Base-by-base conservation (phyloP, 306 rosid species). In the Dryas octopetala region DNA sequence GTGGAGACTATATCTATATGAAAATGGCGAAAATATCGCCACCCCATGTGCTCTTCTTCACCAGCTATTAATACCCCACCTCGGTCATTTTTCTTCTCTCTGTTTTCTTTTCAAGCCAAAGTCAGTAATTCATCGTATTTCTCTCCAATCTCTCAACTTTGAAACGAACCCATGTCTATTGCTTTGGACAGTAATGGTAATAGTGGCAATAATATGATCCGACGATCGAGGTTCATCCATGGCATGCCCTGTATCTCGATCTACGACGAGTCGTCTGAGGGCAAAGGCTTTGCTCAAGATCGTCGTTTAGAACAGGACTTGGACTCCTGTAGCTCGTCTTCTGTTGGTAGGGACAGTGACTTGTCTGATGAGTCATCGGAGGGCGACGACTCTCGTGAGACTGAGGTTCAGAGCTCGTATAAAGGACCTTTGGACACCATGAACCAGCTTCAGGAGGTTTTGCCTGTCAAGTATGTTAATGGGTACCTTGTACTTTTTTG, bases 391-490 rank as follows among this genome's bases (percentile, higher is more conserved):
- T 86, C 90, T 32, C 89, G 81, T 32, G 87, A 84, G 26, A 66
- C 28, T 55, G 90, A 86, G 87, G 85, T 76, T 41, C 88, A 83
- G 84, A 89, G 87, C 87, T 82, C 85, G 8, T 78, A 68, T 66
- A 89, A 87, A 79, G 89, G 89, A 16, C 88, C 93, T 10, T 71
- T 91, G 78, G 97, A 88, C 68, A 82, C 88, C 73, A 78, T 91
- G 45, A 85, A 85, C 41, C 89, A 73, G 82, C 84, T 91, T 10
- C 90, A 86, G 76, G 80, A 86, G 15, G 96, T 77, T 77, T 88
- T 91, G n/a, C 97, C 96, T 0, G 67, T 83, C 79, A 91, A 89
- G 96, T 91, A 74, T 50, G 93, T 76, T 46, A 38, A 3, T 81
- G 53, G 23, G 4, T 50, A 10, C 11, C 63, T 70, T 79, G 69